Percentiles rank a stretch among this genome's conserved stretches.
phyloP scores from a whole-genome alignment of 257 asterid species.

The Fraxinus pennsylvanica region DNA sequence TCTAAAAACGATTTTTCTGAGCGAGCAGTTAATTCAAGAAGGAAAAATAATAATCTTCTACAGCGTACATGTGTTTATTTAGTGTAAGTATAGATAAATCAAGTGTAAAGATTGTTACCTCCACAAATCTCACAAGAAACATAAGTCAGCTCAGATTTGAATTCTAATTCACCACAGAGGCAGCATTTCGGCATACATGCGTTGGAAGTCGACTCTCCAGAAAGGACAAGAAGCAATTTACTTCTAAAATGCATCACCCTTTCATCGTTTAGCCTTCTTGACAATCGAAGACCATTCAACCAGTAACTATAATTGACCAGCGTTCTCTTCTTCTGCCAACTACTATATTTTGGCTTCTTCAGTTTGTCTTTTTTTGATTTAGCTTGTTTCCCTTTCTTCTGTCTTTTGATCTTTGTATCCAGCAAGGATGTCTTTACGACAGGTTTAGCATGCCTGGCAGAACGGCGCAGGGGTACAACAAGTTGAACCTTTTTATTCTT shows the following conservation, averaged over 20 bases:
- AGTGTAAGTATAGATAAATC: conserved; percentile 18
- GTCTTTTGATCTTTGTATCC: conserved; percentile 43
- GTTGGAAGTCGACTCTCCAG: conserved; percentile 43
- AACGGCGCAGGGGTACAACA: conserved; percentile 78
- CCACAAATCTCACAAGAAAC: conserved; percentile 82
- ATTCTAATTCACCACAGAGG: conserved; percentile 73
- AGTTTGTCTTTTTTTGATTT: conserved; percentile 42
- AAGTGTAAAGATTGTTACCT: conserved; percentile 49
- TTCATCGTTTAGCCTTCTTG: conserved; percentile 66
- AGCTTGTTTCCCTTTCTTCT: conserved; percentile 51
- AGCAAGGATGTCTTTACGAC: conserved; percentile 40
- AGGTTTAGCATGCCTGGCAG: conserved; percentile 72
- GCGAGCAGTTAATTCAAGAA: conserved; percentile 19
- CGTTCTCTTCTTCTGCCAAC: conserved; percentile 64
- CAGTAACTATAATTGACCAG: conserved; percentile 60
- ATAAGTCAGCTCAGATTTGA: conserved; percentile 54
- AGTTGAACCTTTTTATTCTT: conserved; percentile 43
- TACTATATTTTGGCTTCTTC: conserved; percentile 41
- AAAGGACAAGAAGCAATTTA: conserved; percentile 51
- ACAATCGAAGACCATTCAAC: conserved; percentile 72
- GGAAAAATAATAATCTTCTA: conserved; percentile 10
- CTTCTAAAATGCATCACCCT: conserved; percentile 53
- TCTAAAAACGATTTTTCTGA: conserved; percentile 20
- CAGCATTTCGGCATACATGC: conserved; percentile 57
- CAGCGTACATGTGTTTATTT: conserved; percentile 19